A percentile compares a stretch with the other conserved stretches of the same genome.
phyloP scores from a whole-genome alignment of 352 stramenopile genomes.

The Aphanomyces invadans region DNA sequence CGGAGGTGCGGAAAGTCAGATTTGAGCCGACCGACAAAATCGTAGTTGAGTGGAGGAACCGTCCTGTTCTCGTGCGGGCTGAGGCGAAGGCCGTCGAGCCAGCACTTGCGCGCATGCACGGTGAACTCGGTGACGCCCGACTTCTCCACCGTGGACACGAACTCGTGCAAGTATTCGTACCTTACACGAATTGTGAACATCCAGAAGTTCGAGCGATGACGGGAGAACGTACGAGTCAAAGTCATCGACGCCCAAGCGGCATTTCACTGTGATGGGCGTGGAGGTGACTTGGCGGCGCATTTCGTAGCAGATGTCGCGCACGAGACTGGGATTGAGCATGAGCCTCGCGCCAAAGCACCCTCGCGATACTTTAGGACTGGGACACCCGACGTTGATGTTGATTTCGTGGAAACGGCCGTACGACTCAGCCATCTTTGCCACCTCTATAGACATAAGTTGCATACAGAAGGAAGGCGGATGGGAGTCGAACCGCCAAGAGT shows the following conservation, averaged over 20 bases:
- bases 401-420: constrained; percentile 91
- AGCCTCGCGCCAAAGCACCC: constrained; percentile 94
- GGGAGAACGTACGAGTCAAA: constrained; percentile 83
- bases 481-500: constrained; percentile 47
- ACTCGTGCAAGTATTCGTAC: constrained; percentile 87
- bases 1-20: constrained; percentile 93
- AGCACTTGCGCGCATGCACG: constrained; percentile 96
- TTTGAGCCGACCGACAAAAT: constrained; percentile 91
- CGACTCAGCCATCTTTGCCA: constrained; percentile 55
- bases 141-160: constrained; percentile 87
- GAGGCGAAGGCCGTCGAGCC: constrained; percentile 92
- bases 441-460: constrained; percentile 33
- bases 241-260: constrained; percentile 95
- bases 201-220: too few relatives aligned
- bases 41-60: constrained; percentile 94
- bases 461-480: background rate
- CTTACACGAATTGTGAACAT: too few relatives aligned
- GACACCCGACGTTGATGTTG: constrained; percentile 97
- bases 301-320: constrained; percentile 86
- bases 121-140: constrained; percentile 94
- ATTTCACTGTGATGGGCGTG: constrained; percentile 94
- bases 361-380: constrained; percentile 69
- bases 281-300: constrained; percentile 59
- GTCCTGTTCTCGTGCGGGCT: constrained; percentile 97
- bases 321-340: constrained; percentile 94